Percentiles rank a stretch among this genome's conserved stretches.
Evolutionary conservation across 169 alveolate genomes (phyloP).

Genomic region (Plasmodium reichenowi): DNA sequence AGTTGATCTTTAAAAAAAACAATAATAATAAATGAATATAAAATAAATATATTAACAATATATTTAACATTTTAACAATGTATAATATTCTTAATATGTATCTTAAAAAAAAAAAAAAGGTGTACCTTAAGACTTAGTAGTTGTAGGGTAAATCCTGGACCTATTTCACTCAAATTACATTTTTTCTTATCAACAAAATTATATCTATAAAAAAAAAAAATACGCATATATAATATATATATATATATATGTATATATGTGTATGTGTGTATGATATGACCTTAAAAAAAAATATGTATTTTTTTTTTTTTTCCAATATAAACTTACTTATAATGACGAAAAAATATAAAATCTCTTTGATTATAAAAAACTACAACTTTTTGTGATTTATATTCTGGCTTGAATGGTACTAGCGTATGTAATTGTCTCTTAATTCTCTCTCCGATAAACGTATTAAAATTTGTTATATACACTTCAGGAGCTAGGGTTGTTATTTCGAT

Average conservation of each 20-base stretch:
- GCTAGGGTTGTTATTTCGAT: slow-evolving; percentile 91
- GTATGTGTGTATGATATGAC: background rate
- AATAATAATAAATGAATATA: slow-evolving; percentile 16
- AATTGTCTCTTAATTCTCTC: slow-evolving; percentile 97
- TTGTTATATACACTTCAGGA: slow-evolving; percentile 97
- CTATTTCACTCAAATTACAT: slow-evolving; percentile 97
- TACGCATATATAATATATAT: too few relatives aligned
- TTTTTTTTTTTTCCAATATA: background rate
- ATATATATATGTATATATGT: background rate
- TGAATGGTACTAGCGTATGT: slow-evolving; percentile 96
- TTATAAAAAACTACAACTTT: slow-evolving; percentile 98
- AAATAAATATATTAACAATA: slow-evolving; percentile 1
- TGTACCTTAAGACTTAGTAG: slow-evolving; percentile 94
- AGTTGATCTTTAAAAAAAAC: background rate
- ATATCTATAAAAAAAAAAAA: slow-evolving; percentile 79
- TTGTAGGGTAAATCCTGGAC: slow-evolving; percentile 98
- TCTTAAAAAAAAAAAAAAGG: slow-evolving; percentile 25
- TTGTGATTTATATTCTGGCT: slow-evolving; percentile 97
- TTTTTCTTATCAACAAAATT: slow-evolving; percentile 86
- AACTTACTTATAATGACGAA: slow-evolving; percentile 97
- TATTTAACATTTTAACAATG: background rate
- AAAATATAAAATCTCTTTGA: slow-evolving; percentile 98
- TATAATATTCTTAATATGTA: too few relatives aligned
- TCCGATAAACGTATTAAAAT: slow-evolving; percentile 97
- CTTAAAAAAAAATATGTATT: background rate